Evolutionary conservation across 805 yeast species (phyloP), one percentile per base, ranked within the genome.

Genomic region (Kregervanrija fluxuum): DNA sequence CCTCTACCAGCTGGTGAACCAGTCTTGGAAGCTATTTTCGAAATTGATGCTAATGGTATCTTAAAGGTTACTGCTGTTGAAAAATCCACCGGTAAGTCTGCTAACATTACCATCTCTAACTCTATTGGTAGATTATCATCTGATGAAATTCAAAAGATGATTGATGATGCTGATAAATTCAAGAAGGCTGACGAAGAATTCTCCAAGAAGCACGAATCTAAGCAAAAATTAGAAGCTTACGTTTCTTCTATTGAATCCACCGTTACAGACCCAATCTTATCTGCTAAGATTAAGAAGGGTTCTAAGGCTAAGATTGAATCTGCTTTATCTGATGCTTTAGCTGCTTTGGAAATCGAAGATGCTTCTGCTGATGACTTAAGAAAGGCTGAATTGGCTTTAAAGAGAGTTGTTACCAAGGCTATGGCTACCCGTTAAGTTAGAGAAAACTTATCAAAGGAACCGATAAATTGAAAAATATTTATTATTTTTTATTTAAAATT

Each of bases 1-100:
- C 97, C 97, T 69, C 80, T 93, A 76, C 87, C 88, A 73, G 95
- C 96, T 75, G 98, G 98, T 75, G 96, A 89, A 73, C 98, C 99
- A 71, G 96, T 88, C 69, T 84, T 91, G 67, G 98, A 91, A 80
- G 97, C 96, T 62, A 93, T 91, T 70, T 93, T 91, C 74, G 96
- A 91, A 74, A 91, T 93, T 67, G 99, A 93, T 74, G 98, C 98
- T 67, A 93, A 91, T 75, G 99, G 99, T 81, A 93, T 91, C 80
- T 82, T 91, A 72, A 93, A 91, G 85, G 99, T 91, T 65, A 90
- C 96, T 61, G 99, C 99, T 54, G 83, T 85, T 66, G 99, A 91
- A 80, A 91, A 91, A 77, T 90, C 96, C 53, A 91, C 98, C 57
- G 99, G 99, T 75, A 89, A 91, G 74, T 78, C 96, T 59, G 93